phyloP scores from a whole-genome alignment of 2,329 filamentous ascomycete species.

The Cordyceps cicadae region DNA sequence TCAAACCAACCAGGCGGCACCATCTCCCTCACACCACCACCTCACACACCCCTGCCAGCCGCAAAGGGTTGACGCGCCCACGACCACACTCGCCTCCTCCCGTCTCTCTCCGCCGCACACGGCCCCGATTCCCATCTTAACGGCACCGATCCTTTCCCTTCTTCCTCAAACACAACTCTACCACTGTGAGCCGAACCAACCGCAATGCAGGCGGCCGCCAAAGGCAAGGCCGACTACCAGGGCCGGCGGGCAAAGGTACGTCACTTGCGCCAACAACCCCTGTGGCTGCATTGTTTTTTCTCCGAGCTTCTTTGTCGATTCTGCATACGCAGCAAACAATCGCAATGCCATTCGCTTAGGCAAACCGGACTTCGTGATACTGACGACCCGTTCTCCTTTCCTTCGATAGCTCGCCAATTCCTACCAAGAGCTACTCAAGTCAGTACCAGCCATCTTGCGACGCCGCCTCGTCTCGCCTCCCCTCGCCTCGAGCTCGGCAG shows the following conservation, averaged over 20 bases:
- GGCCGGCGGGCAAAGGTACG: conserved; percentile 54
- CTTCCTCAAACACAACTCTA: neutral
- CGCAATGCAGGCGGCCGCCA: conserved; percentile 29
- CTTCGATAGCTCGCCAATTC: conserved; percentile 74
- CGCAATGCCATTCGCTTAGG: neutral
- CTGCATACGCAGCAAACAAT: neutral
- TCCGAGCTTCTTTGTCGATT: neutral
- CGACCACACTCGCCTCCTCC: neutral
- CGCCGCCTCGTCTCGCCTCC: conserved; percentile 9
- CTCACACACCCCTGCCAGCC: neutral
- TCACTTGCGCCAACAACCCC: conserved; percentile 6
- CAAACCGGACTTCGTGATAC: neutral
- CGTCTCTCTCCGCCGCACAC: neutral
- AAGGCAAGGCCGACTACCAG: conserved; percentile 48
- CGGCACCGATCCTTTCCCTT: neutral
- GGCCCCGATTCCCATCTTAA: neutral
- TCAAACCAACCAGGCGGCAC: neutral
- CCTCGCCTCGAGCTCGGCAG: neutral
- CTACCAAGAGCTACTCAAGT: conserved; percentile 94
- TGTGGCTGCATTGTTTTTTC: conserved; percentile 1
- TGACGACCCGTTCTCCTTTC: neutral
- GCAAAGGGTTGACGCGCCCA: conserved; percentile 1
- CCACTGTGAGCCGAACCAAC: neutral
- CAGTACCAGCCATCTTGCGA: conserved; percentile 32
- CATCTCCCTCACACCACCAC: neutral